Conservation (phyloP, 2,329 filamentous ascomycete genomes). For the Pezicula neosporulosa region DNA sequence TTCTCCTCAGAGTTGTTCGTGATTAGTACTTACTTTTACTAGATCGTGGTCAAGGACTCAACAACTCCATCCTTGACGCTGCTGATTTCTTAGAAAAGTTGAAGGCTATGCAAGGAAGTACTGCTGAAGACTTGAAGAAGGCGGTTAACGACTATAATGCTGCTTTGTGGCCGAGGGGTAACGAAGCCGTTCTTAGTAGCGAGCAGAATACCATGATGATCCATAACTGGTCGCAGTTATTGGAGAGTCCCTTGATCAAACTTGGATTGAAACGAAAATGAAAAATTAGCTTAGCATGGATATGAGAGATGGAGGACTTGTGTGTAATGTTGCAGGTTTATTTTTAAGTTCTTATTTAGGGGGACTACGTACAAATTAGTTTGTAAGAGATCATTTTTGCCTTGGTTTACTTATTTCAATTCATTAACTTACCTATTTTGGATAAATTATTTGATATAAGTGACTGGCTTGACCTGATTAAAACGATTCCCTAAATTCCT, state of each 20-base stretch:
- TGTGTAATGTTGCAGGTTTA: not conserved
- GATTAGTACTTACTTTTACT: constrained; percentile 9
- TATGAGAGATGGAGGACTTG: too few relatives aligned
- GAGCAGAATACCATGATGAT: constrained; percentile 41
- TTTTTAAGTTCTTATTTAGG: too few relatives aligned
- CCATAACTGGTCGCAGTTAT: constrained; percentile 35
- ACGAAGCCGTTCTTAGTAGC: constrained; percentile 40
- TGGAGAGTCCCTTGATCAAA: constrained; percentile 26
- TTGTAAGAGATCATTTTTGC: too few relatives aligned
- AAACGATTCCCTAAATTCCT: too few relatives aligned
- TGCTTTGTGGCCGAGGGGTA: constrained; percentile 39
- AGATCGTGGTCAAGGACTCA: constrained; percentile 42
- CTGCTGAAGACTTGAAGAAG: constrained; percentile 24
- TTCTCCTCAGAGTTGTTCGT: not conserved
- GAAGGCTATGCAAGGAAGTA: constrained; percentile 18
- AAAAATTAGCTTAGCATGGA: too few relatives aligned
- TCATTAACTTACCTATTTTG: too few relatives aligned
- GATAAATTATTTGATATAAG: too few relatives aligned
- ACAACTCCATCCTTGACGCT: constrained; percentile 40
- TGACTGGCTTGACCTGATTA: too few relatives aligned
- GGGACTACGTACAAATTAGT: too few relatives aligned
- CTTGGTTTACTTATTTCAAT: too few relatives aligned
- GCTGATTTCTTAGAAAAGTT: constrained; percentile 16
- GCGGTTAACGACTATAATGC: constrained; percentile 36
- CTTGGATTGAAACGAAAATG: constrained; percentile 21